These are phyloP conservation scores for Schrenkiella parvula DNA, from an alignment of 345 rosid genomes.

Conservation along the genomic window DNA sequence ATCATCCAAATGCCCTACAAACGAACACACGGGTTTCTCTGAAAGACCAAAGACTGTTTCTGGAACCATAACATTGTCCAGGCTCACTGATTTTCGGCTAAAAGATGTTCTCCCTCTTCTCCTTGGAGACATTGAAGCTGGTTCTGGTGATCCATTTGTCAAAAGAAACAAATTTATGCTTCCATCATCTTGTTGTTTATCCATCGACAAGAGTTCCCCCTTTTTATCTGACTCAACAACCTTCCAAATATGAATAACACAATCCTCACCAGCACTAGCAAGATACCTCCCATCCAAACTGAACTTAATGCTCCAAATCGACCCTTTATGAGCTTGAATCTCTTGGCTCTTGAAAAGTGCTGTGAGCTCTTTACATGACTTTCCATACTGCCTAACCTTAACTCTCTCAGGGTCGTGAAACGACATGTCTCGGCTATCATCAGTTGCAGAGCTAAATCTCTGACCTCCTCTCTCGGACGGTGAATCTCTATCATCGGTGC, in stretches of 20 bases:
- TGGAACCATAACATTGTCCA: constrained; percentile 67
- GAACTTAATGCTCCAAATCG: constrained; percentile 86
- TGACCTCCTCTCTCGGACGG: constrained; percentile 82
- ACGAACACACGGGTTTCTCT: constrained; percentile 83
- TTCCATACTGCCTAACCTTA: constrained; percentile 82
- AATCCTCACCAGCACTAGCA: constrained; percentile 96
- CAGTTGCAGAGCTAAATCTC: constrained; percentile 92
- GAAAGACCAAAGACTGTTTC: constrained; percentile 72
- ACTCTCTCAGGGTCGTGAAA: constrained; percentile 90
- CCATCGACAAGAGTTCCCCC: constrained; percentile 66
- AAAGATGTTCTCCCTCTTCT: constrained; percentile 72
- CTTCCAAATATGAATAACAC: constrained; percentile 78
- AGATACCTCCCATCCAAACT: constrained; percentile 87
- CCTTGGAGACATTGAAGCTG: constrained; percentile 51
- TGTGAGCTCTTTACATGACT: constrained; percentile 73
- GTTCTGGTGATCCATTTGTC: constrained; percentile 84
- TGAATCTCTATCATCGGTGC: constrained; percentile 85
- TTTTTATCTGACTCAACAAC: constrained; percentile 73
- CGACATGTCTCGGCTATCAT: constrained; percentile 82
- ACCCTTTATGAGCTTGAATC: constrained; percentile 87
- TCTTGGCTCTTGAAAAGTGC: constrained; percentile 84
- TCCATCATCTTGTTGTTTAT: constrained; percentile 65
- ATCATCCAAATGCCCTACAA: constrained; percentile 67
- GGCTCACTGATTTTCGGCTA: constrained; percentile 73
- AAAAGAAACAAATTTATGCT: constrained; percentile 47